These are phyloP conservation scores for Cladosporium oxysporum DNA, from an alignment of 2,329 filamentous ascomycete species.

Conservation along the genomic window DNA sequence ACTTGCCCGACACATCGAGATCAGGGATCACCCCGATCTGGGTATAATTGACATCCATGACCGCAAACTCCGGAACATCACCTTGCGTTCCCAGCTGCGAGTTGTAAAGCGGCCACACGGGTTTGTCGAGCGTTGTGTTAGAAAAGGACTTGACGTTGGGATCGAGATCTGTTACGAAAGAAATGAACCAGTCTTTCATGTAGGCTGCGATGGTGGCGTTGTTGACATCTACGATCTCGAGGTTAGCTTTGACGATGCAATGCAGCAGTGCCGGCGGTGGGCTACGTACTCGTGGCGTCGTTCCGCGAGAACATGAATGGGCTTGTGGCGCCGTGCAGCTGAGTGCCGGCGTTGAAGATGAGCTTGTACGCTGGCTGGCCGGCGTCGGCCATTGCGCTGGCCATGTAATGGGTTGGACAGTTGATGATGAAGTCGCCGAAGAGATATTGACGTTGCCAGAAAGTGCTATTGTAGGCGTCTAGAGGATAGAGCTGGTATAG, in stretches of 20 bases:
- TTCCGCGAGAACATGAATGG: constrained; percentile 28
- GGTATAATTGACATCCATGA: constrained; percentile 31
- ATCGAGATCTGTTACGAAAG: constrained; percentile 38
- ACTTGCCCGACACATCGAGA: constrained; percentile 25
- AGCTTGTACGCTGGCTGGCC: constrained; percentile 36
- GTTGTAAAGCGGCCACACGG: constrained; percentile 36
- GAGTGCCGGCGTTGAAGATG: constrained; percentile 39
- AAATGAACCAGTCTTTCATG: constrained; percentile 39
- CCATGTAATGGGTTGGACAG: constrained; percentile 43
- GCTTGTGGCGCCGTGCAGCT: constrained; percentile 35
- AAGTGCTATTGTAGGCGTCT: constrained; percentile 38
- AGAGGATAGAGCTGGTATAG: constrained; percentile 44
- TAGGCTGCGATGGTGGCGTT: constrained; percentile 39
- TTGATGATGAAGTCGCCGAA: constrained; percentile 50
- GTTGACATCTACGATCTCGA: constrained; percentile 21
- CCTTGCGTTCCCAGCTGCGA: constrained; percentile 4
- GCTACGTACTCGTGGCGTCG: background rate
- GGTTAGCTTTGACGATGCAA: background rate
- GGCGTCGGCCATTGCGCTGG: constrained; percentile 35
- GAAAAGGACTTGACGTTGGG: constrained; percentile 31
- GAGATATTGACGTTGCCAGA: constrained; percentile 41
- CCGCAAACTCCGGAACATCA: constrained; percentile 22
- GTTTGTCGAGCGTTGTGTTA: constrained; percentile 28
- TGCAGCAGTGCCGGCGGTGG: background rate
- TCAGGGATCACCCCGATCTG: constrained; percentile 27